phyloP scores from a whole-genome alignment of 1,139 yeast species.

The Kurtzmaniella natalensis region DNA sequence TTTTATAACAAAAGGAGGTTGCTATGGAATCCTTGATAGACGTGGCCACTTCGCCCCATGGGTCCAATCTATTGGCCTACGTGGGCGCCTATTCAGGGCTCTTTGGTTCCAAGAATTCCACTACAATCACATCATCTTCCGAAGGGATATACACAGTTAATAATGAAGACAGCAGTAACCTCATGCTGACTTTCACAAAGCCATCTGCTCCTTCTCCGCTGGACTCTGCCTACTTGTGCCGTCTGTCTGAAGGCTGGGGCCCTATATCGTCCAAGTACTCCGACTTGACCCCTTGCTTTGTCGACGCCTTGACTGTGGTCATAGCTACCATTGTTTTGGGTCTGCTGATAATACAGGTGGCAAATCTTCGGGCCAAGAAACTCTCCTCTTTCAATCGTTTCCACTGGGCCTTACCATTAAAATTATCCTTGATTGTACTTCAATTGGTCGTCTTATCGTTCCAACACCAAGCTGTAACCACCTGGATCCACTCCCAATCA shows the following conservation, averaged over 20 bases:
- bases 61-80: constrained; percentile 1
- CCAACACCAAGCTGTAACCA: constrained; percentile 15
- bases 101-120: too few species aligned
- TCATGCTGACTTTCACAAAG: not conserved
- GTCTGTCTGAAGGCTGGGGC: constrained; percentile 62
- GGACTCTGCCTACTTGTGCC: not conserved
- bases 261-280: constrained; percentile 55
- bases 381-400: constrained; percentile 29
- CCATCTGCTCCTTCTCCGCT: not conserved
- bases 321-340: constrained; percentile 51
- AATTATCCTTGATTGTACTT: constrained; percentile 34
- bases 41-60: constrained; percentile 1
- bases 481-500: constrained; percentile 3
- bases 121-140: too few species aligned
- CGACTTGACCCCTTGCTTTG: constrained; percentile 79
- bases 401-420: constrained; percentile 38
- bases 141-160: not conserved
- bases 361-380: constrained; percentile 29
- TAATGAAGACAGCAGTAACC: not conserved
- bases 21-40: not conserved
- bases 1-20: too few species aligned
- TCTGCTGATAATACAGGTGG: constrained; percentile 47
- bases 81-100: too few species aligned
- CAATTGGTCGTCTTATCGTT: constrained; percentile 35
- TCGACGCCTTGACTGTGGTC: constrained; percentile 57